A percentile compares a stretch with the other conserved stretches of the same genome.
Evolutionary conservation across 1,284 basidiomycete genomes (phyloP).

Genomic region (Moesziomyces sp.): DNA sequence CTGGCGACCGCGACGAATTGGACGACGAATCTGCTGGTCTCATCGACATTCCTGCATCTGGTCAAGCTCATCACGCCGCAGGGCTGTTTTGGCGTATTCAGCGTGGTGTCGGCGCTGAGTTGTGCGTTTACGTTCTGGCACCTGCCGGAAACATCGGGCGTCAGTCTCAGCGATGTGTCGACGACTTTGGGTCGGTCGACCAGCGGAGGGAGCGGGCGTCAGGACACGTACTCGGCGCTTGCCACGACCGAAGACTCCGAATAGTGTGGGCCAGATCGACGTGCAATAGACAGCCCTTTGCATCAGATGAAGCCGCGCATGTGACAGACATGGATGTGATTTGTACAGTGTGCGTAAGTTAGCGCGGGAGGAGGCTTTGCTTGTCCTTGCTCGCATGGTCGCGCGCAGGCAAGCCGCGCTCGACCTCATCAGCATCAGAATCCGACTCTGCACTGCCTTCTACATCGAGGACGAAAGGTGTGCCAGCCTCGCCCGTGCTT

Average conservation of each 20-base stretch:
- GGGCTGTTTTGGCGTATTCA: conserved; percentile 51
- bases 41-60: conserved; percentile 44
- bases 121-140: conserved; percentile 52
- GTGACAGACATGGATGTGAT: too few species aligned
- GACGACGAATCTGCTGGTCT: conserved; percentile 46
- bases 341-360: neutral
- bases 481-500: neutral
- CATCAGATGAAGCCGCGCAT: too few species aligned
- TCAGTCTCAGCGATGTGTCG: conserved; percentile 44
- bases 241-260: conserved; percentile 17
- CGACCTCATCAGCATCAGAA: conserved; percentile 1
- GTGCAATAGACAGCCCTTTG: too few species aligned
- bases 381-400: neutral
- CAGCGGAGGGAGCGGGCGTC: neutral
- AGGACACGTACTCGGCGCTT: conserved; percentile 22
- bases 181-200: neutral
- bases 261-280: conserved; percentile 1
- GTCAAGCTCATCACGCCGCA: conserved; percentile 44
- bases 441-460: conserved; percentile 13
- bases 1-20: conserved; percentile 56
- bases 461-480: conserved; percentile 31
- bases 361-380: conserved; percentile 17
- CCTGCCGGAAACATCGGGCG: conserved; percentile 50
- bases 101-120: conserved; percentile 35
- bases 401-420: neutral